Base-by-base conservation (phyloP, 2,329 filamentous ascomycete species). In the Diaporthe amygdali region DNA sequence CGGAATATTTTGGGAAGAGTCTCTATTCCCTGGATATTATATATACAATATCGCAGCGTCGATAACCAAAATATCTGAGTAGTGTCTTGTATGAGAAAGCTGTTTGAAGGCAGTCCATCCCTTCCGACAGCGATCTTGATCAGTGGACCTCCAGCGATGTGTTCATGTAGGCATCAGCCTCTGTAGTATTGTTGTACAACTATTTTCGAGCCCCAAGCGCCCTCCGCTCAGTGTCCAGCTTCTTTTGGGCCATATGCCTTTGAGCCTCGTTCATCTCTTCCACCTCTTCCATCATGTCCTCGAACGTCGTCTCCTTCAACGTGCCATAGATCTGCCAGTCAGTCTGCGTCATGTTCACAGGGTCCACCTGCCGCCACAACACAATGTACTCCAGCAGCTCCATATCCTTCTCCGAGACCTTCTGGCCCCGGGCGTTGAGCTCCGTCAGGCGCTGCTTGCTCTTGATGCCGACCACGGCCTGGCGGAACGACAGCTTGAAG, bases 301-400 rank as follows among this genome's bases (percentile, higher is more conserved):
- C 81, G 2, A 87, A 77, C 1, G 85, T 87, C 15, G 87, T 89
- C 75, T 88, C 85, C 51, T 86, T 79, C 37, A 89, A 82, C 25
- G 89, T 92, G 17, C 92, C 92, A 87, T 91, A 92, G 64, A 93
- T 79, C 77, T 84, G 85, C 92, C 92, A 94, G 2, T 85, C 82
- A 34, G 79, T 81, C 69, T 84, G 79, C 77, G 83, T 78, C 74
- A 83, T 88, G 25, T 87, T 88, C 68, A 77, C 79, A 56, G 81
- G 82, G 76, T 86, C 81, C 52, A 87, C 73, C 37, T 80, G 70
- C 34, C 85, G 77, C 76, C 90, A 88, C 55, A 94, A 74, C 47
- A 93, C 90, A 5, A 94, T 74, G 76, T 93, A 89, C 83, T 94
- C 92, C 2, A 85, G 79, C 75, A 91, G 84, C 63, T 88, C 82